A percentile compares a stretch with the other conserved stretches of the same genome.
These are phyloP conservation scores for Sporothrix phasma DNA, from an alignment of 2,329 filamentous ascomycete genomes.

Conservation along the genomic window DNA sequence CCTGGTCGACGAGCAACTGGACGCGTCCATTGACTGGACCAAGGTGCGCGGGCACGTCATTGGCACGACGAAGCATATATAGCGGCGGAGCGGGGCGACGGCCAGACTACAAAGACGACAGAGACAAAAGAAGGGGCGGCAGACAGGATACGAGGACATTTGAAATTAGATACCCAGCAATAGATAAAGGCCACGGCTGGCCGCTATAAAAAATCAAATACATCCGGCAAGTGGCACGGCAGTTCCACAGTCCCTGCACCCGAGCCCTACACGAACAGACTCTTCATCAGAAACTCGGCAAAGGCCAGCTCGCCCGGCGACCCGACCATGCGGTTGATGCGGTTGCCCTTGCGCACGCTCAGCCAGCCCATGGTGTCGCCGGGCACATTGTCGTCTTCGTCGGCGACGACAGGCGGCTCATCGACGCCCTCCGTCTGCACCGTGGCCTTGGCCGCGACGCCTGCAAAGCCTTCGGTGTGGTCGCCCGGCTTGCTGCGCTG, in stretches of 20 bases:
- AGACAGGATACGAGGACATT: neutral
- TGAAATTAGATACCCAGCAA: conserved; percentile 12
- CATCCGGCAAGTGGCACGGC: neutral
- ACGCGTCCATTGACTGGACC: conserved; percentile 84
- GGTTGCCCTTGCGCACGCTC: conserved; percentile 63
- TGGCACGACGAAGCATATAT: conserved; percentile 70
- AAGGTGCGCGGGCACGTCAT: conserved; percentile 80
- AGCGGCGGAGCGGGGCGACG: conserved; percentile 16
- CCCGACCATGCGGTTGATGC: conserved; percentile 61
- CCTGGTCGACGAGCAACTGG: conserved; percentile 78
- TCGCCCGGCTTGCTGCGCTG: conserved; percentile 43
- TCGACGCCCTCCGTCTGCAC: conserved; percentile 23
- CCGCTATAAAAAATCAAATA: neutral
- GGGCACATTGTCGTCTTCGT: conserved; percentile 41
- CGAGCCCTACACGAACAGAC: conserved; percentile 45
- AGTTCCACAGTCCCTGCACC: neutral
- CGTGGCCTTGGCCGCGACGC: conserved; percentile 19
- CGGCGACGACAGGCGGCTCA: neutral
- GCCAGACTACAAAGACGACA: too few species aligned
- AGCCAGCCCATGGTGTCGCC: conserved; percentile 72
- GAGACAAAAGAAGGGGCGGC: too few species aligned
- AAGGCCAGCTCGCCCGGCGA: conserved; percentile 61
- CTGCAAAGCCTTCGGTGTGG: conserved; percentile 1
- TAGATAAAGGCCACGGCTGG: neutral
- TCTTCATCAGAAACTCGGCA: conserved; percentile 54